Conservation (phyloP, 768 basidiomycete genomes). For the Roridomyces roridus region DNA sequence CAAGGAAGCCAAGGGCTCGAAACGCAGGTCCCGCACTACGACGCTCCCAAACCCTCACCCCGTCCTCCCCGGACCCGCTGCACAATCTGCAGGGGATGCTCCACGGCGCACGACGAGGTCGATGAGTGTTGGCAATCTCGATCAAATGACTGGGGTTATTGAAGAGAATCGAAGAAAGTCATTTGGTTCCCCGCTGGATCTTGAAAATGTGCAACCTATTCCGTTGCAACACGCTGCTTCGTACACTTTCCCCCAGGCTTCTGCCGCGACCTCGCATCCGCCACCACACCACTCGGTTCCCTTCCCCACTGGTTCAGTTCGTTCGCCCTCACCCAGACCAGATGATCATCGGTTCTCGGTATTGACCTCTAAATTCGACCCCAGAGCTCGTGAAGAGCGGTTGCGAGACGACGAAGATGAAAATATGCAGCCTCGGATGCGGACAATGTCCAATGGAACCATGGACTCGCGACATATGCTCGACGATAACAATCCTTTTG, state of each 20-base stretch:
- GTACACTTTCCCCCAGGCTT: conserved; percentile 51
- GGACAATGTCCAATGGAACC: conserved; percentile 50
- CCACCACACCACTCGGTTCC: conserved; percentile 54
- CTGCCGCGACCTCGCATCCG: conserved; percentile 37
- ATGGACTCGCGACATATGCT: conserved; percentile 45
- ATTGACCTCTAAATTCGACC: conserved; percentile 25
- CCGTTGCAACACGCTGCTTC: conserved; percentile 56
- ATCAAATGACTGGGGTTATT: conserved; percentile 36
- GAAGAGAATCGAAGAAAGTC: conserved; percentile 57
- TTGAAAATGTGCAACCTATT: conserved; percentile 50
- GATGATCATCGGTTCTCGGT: conserved; percentile 32
- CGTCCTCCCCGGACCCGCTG: conserved; percentile 48
- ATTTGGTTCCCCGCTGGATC: conserved; percentile 62
- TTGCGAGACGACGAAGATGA: conserved; percentile 47
- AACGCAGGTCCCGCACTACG: conserved; percentile 44
- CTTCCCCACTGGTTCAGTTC: conserved; percentile 64
- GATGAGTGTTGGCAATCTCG: conserved; percentile 70
- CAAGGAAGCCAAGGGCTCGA: conserved; percentile 51
- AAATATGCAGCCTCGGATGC: conserved; percentile 38
- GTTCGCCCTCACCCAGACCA: conserved; percentile 52
- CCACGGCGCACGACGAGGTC: conserved; percentile 54
- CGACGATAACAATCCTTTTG: conserved; percentile 69
- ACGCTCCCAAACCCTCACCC: conserved; percentile 41
- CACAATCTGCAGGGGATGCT: conserved; percentile 48
- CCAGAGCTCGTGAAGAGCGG: conserved; percentile 44